These are phyloP conservation scores for Sporothrix brunneoviolacea DNA, from an alignment of 2,329 filamentous ascomycete genomes.

Conservation along the genomic window DNA sequence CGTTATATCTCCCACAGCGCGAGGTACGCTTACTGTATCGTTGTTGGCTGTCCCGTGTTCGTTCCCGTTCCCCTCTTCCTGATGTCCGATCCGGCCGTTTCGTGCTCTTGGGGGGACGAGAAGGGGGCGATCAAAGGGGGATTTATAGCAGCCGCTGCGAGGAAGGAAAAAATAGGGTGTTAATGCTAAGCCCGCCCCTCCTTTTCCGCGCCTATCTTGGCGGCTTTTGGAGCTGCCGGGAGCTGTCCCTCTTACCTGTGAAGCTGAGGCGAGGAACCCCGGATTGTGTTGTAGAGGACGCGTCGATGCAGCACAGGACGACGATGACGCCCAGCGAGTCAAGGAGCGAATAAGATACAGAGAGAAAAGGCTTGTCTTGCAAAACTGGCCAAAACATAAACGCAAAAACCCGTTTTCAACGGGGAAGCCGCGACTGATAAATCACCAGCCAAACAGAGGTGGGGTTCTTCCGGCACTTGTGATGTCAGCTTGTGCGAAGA, in stretches of 20 bases:
- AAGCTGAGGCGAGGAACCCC: too few relatives aligned
- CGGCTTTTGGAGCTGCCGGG: conserved; percentile 1
- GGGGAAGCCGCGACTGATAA: neutral
- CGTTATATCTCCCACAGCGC: too few relatives aligned
- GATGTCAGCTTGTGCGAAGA: neutral
- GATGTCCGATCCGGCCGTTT: neutral
- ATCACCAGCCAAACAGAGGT: neutral
- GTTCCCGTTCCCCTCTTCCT: conserved; percentile 5
- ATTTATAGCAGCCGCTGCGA: neutral
- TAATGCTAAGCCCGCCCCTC: conserved; percentile 8
- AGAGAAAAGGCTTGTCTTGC: too few relatives aligned
- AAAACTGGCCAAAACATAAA: too few relatives aligned
- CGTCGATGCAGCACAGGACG: too few relatives aligned
- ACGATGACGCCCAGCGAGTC: too few relatives aligned
- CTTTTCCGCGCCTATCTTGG: conserved; percentile 9
- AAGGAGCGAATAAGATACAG: too few relatives aligned
- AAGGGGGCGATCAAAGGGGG: neutral
- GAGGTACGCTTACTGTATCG: neutral
- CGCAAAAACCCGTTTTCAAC: too few relatives aligned
- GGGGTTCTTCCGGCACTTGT: conserved; percentile 12
- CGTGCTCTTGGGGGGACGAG: neutral
- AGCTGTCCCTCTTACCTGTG: neutral
- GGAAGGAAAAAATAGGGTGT: conserved; percentile 1
- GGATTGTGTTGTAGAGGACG: too few relatives aligned
- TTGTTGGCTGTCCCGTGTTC: neutral